These are phyloP conservation scores for Friedmanniomyces endolithicus DNA, from an alignment of 495 filamentous ascomycete genomes.

Conservation along the genomic window DNA sequence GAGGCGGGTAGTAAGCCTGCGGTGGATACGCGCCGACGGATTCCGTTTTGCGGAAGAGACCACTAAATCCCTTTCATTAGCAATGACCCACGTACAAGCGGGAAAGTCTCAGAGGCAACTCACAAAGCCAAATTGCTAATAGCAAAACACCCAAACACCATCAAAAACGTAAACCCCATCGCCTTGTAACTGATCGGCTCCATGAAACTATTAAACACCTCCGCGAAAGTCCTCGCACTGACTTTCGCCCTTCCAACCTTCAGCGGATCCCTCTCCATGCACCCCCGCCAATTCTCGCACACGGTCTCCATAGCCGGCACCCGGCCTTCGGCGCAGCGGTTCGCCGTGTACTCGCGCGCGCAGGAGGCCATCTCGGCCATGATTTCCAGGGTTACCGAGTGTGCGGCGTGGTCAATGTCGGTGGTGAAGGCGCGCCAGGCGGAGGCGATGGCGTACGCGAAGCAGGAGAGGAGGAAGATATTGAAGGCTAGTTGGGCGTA, in stretches of 20 bases:
- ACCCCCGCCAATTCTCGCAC: conserved; percentile 70
- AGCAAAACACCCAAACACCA: conserved; percentile 44
- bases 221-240: conserved; percentile 65
- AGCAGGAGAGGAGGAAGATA: conserved; percentile 50
- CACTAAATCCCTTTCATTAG: background rate
- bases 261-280: conserved; percentile 66
- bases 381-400: conserved; percentile 50
- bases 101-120: conserved; percentile 16
- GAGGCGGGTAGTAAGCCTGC: conserved; percentile 21
- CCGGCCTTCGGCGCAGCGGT: conserved; percentile 52
- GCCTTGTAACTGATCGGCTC: conserved; percentile 63
- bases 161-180: conserved; percentile 45
- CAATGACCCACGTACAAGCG: background rate
- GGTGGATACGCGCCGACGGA: conserved; percentile 12
- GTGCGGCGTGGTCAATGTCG: conserved; percentile 61
- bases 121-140: conserved; percentile 47
- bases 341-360: conserved; percentile 53
- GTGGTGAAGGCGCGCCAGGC: conserved; percentile 57
- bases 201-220: conserved; percentile 63
- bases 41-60: conserved; percentile 12
- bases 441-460: conserved; percentile 58
- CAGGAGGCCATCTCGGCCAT: conserved; percentile 62
- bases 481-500: conserved; percentile 79
- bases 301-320: conserved; percentile 58
- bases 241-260: conserved; percentile 54